Conservation (phyloP, 495 filamentous ascomycete species). For the Hypoxylon lenormandii region DNA sequence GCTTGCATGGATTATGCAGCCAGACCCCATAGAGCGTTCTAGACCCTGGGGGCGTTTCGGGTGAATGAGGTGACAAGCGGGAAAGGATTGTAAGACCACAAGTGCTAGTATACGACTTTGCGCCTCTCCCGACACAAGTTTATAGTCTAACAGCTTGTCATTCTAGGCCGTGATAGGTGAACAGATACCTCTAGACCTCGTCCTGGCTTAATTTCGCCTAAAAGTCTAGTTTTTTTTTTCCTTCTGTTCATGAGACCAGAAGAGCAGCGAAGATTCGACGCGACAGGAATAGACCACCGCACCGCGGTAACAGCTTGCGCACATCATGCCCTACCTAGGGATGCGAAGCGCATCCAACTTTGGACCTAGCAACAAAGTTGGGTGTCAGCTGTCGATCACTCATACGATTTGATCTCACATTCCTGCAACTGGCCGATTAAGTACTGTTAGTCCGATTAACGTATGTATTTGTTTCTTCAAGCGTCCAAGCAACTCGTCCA, state of each 20-base stretch:
- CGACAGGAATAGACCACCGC: constrained; percentile 14
- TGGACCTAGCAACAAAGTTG: constrained; percentile 38
- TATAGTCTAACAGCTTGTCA: constrained; percentile 16
- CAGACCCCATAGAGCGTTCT: constrained; percentile 45
- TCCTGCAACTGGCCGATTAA: constrained; percentile 45
- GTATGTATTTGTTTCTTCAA: constrained; percentile 17
- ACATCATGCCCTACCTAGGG: constrained; percentile 45
- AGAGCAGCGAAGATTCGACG: constrained; percentile 24
- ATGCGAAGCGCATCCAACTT: constrained; percentile 37
- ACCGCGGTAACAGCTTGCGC: constrained; percentile 21
- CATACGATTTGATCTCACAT: constrained; percentile 47
- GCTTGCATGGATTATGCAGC: constrained; percentile 46
- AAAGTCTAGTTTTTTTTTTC: constrained; percentile 23
- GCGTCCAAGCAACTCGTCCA: constrained; percentile 26
- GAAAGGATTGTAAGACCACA: constrained; percentile 40
- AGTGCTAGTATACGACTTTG: constrained; percentile 36
- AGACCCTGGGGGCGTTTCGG: constrained; percentile 42
- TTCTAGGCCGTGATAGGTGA: constrained; percentile 4
- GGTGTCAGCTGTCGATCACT: constrained; percentile 46
- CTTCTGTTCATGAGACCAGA: constrained; percentile 4
- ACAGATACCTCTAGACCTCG: constrained; percentile 16
- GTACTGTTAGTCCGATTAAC: constrained; percentile 38
- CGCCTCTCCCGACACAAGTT: constrained; percentile 26
- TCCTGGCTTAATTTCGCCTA: constrained; percentile 28
- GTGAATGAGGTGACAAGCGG: constrained; percentile 48